Evolutionary conservation across 2,329 filamentous ascomycete species (phyloP).

Genomic region (Pseudogymnoascus sp.): DNA sequence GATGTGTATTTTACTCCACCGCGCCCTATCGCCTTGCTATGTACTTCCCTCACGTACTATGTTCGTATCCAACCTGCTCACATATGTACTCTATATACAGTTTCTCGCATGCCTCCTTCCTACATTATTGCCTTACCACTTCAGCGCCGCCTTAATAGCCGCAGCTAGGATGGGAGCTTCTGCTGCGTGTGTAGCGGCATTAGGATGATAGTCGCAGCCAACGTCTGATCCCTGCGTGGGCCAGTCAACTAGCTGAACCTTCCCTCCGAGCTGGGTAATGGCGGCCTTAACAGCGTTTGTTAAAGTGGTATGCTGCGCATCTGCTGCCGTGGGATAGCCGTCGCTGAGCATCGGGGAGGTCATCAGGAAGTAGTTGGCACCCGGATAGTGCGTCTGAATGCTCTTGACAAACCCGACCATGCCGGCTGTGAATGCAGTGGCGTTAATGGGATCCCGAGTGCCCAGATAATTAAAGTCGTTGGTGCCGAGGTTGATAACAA

Average conservation of each 20-base stretch:
- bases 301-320: slow-evolving; percentile 33
- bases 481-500: slow-evolving; percentile 37
- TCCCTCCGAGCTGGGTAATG: slow-evolving; percentile 26
- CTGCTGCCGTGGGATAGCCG: slow-evolving; percentile 28
- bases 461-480: slow-evolving; percentile 35
- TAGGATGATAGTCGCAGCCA: slow-evolving; percentile 36
- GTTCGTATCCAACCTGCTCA: not conserved
- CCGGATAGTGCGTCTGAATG: slow-evolving; percentile 29
- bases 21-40: not conserved
- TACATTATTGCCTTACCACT: not conserved
- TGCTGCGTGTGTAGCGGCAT: slow-evolving; percentile 30
- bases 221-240: slow-evolving; percentile 33
- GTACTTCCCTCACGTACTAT: not conserved
- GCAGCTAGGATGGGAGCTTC: slow-evolving; percentile 25
- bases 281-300: slow-evolving; percentile 28
- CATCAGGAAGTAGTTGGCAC: slow-evolving; percentile 33
- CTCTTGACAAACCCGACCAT: slow-evolving; percentile 27
- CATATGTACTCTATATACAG: not conserved
- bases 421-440: slow-evolving; percentile 22
- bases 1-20: not conserved
- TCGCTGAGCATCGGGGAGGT: slow-evolving; percentile 34
- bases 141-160: slow-evolving; percentile 20
- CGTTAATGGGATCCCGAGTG: slow-evolving; percentile 25
- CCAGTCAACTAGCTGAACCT: slow-evolving; percentile 34
- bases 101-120: not conserved